phyloP scores from a whole-genome alignment of 2,329 filamentous ascomycete species.

The Capronia epimyces region DNA sequence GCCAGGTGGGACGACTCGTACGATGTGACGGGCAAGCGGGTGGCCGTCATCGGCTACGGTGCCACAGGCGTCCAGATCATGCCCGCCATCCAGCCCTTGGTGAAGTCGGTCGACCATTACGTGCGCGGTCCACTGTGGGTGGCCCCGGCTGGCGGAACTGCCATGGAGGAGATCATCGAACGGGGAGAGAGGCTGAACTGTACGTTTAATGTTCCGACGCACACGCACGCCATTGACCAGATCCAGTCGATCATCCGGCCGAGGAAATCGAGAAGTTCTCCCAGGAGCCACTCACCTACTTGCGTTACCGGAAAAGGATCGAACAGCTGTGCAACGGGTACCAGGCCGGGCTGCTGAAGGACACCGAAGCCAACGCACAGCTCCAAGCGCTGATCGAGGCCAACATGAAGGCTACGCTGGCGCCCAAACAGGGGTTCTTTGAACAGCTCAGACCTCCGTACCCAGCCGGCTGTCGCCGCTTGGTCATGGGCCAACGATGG shows the following conservation, averaged over 20 bases:
- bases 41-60: constrained; percentile 32
- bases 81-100: constrained; percentile 34
- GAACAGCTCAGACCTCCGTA: constrained; percentile 16
- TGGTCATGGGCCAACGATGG: constrained; percentile 62
- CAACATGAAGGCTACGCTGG: no score
- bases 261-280: background rate
- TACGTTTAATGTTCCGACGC: constrained; percentile 4
- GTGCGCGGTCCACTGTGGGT: constrained; percentile 28
- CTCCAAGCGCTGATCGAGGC: background rate
- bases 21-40: constrained; percentile 26
- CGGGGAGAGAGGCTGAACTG: background rate
- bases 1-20: constrained; percentile 29
- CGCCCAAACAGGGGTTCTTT: constrained; percentile 28
- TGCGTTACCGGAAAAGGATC: background rate
- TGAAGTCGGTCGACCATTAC: constrained; percentile 28
- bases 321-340: background rate
- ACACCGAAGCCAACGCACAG: constrained; percentile 1
- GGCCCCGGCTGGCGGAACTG: constrained; percentile 16
- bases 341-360: background rate
- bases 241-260: background rate
- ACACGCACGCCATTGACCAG: background rate
- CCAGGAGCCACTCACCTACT: background rate
- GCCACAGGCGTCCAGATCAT: constrained; percentile 39
- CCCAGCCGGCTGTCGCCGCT: constrained; percentile 9
- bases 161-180: background rate